A percentile compares a stretch with the other conserved stretches of the same genome.
These are phyloP conservation scores for Thalassiosira delicatula DNA, from an alignment of 352 stramenopile genomes.

Conservation along the genomic window DNA sequence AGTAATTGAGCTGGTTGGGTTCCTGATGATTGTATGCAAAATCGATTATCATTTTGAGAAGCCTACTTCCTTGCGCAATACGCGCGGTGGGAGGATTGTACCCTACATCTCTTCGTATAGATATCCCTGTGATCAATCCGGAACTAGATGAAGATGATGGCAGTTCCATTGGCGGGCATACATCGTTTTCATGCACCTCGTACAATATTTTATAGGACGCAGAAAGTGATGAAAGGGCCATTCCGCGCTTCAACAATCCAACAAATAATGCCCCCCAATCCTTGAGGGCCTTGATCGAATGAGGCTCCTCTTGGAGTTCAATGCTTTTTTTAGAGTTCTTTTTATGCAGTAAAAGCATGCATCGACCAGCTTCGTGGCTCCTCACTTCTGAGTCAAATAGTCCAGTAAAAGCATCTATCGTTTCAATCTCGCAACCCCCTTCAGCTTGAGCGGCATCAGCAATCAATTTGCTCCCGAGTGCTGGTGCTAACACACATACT, in stretches of 20 bases:
- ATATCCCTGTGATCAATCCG: conserved; percentile 57
- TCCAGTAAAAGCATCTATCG: conserved; percentile 58
- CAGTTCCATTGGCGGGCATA: conserved; percentile 10
- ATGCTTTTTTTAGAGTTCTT: conserved; percentile 51
- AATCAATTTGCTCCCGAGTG: conserved; percentile 19
- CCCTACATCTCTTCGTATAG: conserved; percentile 51
- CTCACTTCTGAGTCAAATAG: conserved; percentile 59
- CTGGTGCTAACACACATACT: conserved; percentile 85
- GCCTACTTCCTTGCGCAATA: conserved; percentile 53
- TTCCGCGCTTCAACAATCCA: conserved; percentile 63
- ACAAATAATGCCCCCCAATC: conserved; percentile 60
- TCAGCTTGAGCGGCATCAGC: conserved; percentile 14
- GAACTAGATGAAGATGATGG: conserved; percentile 20
- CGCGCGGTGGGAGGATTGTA: conserved; percentile 41
- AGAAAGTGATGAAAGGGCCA: conserved; percentile 43
- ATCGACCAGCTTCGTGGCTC: conserved; percentile 47
- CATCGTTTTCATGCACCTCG: conserved; percentile 40
- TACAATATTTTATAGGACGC: conserved; percentile 63
- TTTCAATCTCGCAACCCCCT: conserved; percentile 39
- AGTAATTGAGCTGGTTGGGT: conserved; percentile 34
- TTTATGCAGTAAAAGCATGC: conserved; percentile 63
- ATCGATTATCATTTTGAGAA: conserved; percentile 54
- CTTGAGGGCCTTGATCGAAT: conserved; percentile 65
- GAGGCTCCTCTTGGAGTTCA: conserved; percentile 53
- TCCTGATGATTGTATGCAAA: conserved; percentile 22